Evolutionary conservation across 2,329 filamentous ascomycete species (phyloP), one percentile per base, ranked within the genome.

Genomic region (Xylaria sp.): DNA sequence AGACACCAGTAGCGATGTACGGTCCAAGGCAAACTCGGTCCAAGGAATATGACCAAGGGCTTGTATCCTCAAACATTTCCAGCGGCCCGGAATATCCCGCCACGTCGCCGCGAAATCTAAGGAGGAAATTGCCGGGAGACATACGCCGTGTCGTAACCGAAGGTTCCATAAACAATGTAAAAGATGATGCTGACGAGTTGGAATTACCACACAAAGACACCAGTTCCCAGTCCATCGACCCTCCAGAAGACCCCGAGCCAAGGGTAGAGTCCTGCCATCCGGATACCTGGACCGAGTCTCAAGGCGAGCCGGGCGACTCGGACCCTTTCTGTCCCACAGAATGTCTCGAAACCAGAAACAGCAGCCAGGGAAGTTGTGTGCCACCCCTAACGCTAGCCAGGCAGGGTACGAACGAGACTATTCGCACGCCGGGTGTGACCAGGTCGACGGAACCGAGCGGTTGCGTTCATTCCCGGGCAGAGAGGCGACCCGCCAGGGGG

Each of bases 261-360:
- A 18, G 19, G 13, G 22, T 50, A 8, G 44, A 39, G n/a, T 63
- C 62, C 5, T 65, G 66, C 34, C 66, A 68, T 39, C 64, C 63
- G 2, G 57, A 68, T 45, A 66, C 58, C 7, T 68, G 60, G 66
- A 50, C 64, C 7, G 51, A 56, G n/a, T 57, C 56, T 13, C 61
- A 59, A 24, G 65, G 66, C 18, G 66, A 69, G 22, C 66, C 66
- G 4, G 65, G 66, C 5, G 50, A 68, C 39, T 67, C 65, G 20
- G 64, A 68, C 34, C 65, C 65, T 3, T 68, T 69, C 39, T 68
- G 66, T 41, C 65, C 62, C 4, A 37, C 56, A 6, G 39, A 40
- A 9, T 69, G 63, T 20, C 52, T 60, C 22, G 24, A 54, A 16
- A 55, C 57, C 2, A 53, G 58, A 6, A 52, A 53, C 17, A 61